These are phyloP conservation scores for Fremontodendron californicum DNA, from an alignment of 345 rosid genomes.

Conservation along the genomic window DNA sequence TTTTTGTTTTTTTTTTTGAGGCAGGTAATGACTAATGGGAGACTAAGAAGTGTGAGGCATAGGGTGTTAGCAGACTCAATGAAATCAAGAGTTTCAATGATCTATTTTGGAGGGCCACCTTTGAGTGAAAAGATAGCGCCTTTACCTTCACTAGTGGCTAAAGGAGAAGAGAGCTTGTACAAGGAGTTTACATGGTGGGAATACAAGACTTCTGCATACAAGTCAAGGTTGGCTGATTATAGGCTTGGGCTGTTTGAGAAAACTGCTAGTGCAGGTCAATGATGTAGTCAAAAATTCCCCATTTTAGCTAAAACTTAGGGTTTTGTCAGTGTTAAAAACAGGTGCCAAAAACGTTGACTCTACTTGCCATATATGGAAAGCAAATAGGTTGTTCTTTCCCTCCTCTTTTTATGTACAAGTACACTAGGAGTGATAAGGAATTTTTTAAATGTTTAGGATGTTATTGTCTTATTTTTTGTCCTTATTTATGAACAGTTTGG, in stretches of 20 bases:
- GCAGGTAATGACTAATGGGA: constrained; percentile 58
- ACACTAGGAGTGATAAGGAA: neutral
- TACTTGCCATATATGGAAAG: constrained; percentile 32
- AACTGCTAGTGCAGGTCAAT: constrained; percentile 1
- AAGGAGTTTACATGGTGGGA: constrained; percentile 83
- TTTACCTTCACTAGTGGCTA: constrained; percentile 39
- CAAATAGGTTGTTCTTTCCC: neutral
- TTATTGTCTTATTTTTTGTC: too few relatives aligned
- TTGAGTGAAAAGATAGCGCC: constrained; percentile 56
- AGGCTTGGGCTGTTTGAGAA: constrained; percentile 74
- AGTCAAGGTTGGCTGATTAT: constrained; percentile 69
- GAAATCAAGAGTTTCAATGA: constrained; percentile 79
- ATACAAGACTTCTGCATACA: constrained; percentile 67
- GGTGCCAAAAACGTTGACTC: constrained; percentile 19
- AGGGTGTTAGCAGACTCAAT: constrained; percentile 63
- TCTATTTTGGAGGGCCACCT: constrained; percentile 83
- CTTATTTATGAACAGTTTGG: too few relatives aligned
- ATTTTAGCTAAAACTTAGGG: constrained; percentile 13
- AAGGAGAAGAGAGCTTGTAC: constrained; percentile 65
- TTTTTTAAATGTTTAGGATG: neutral
- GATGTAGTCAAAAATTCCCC: neutral
- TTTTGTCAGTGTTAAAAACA: constrained; percentile 10
- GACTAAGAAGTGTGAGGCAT: constrained; percentile 81
- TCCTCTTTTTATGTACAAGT: neutral
- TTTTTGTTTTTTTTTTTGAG: neutral